Evolutionary conservation across 495 filamentous ascomycete species (phyloP), one percentile per base, ranked within the genome.

Genomic region (Podospora didyma): DNA sequence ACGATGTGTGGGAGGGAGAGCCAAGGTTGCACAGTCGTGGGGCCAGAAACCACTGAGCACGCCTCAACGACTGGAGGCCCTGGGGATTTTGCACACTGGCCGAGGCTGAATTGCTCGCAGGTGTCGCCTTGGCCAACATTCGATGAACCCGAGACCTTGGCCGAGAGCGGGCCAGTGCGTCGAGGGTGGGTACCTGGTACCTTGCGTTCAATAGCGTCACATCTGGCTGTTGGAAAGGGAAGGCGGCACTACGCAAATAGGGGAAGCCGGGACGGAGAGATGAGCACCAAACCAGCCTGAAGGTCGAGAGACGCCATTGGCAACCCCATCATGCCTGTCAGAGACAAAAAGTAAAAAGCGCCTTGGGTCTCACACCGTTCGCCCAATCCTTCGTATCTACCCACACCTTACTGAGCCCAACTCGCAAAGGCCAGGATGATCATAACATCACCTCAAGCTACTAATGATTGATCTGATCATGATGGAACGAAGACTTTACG

Each of bases 81-180:
- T n/a, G n/a, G n/a, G n/a, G n/a, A n/a, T n/a, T n/a, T n/a, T 17
- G 46, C 20, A 21, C 19, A 28, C 14, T n/a, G n/a, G 14, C 24
- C 31, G 28, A 20, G 53, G 45, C 31, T 49, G 47, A 46, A 23
- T 49, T 22, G 21, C 22, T 14, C 39, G n/a, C n/a, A n/a, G n/a
- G n/a, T 10, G 14, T 42, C 9, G 14, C 12, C 11, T 41, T 17
- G 21, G 37, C 16, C 28, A 39, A 58, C 23, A 20, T 46, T 31
- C 17, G 20, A 39, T 46, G 56, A 58, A 55, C 53, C 52, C 59
- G 50, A 62, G 49, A 65, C 57, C 48, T 58, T 37, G 53, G 51
- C 46, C 56, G 31, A n/a, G 23, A 52, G 61, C 45, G 57, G 63
- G 39, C 56, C 52, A 23, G 20, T 39, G 56, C 54, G 23, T 31